Evolutionary conservation across 2,329 filamentous ascomycete genomes (phyloP).

Genomic region (Ascochyta fabae): DNA sequence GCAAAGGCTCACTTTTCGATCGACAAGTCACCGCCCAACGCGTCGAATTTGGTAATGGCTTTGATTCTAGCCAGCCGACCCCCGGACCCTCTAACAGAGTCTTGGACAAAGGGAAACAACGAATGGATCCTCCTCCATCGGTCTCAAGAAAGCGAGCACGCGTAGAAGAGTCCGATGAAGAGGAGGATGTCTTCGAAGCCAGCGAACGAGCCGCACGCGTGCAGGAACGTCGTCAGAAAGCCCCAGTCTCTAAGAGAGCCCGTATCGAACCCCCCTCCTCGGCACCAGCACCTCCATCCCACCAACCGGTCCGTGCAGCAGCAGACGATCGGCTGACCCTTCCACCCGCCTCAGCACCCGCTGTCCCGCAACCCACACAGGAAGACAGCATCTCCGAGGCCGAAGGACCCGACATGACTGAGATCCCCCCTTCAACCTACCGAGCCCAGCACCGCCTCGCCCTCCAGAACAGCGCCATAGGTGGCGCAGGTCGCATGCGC

Average conservation of each 20-base stretch:
- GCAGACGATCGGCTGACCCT: neutral
- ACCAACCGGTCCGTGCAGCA: slow-evolving; percentile 30
- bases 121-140: slow-evolving; percentile 28
- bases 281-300: slow-evolving; percentile 31
- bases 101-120: slow-evolving; percentile 35
- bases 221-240: slow-evolving; percentile 46
- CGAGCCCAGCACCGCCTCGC: slow-evolving; percentile 26
- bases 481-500: slow-evolving; percentile 17
- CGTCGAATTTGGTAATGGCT: slow-evolving; percentile 49
- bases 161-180: slow-evolving; percentile 9
- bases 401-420: slow-evolving; percentile 37
- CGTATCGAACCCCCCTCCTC: slow-evolving; percentile 35
- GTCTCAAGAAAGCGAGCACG: slow-evolving; percentile 28
- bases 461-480: slow-evolving; percentile 17
- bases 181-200: slow-evolving; percentile 52
- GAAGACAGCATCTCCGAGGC: slow-evolving; percentile 33
- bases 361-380: slow-evolving; percentile 5
- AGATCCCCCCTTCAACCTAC: slow-evolving; percentile 29
- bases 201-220: slow-evolving; percentile 45
- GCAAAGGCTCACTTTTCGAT: slow-evolving; percentile 47
- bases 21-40: slow-evolving; percentile 48
- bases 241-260: slow-evolving; percentile 36
- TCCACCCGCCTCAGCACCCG: neutral
- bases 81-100: slow-evolving; percentile 30
- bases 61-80: slow-evolving; percentile 37